These are phyloP conservation scores for Nannizziopsis barbatae DNA, from an alignment of 2,329 filamentous ascomycete species.

Conservation along the genomic window DNA sequence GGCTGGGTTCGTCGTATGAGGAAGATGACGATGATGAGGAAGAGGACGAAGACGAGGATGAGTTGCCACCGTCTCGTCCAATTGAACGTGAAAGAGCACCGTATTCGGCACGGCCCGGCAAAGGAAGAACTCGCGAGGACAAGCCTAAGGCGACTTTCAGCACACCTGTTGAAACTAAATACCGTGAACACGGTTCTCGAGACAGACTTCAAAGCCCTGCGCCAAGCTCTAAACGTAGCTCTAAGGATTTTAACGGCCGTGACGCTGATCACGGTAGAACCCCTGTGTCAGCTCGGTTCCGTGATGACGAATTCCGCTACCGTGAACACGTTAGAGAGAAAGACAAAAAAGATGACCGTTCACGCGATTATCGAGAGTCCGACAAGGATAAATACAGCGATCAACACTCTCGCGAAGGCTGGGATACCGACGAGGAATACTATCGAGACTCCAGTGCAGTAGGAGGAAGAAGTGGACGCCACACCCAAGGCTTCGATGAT, in stretches of 20 bases:
- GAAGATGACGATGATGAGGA: slow-evolving; percentile 27
- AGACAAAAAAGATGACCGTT: slow-evolving; percentile 21
- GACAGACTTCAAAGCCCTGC: slow-evolving; percentile 1
- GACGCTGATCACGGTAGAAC: slow-evolving; percentile 1
- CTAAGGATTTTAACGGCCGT: slow-evolving; percentile 2
- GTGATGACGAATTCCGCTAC: slow-evolving; percentile 30
- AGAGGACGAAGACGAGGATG: slow-evolving; percentile 27
- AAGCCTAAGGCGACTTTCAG: slow-evolving; percentile 1
- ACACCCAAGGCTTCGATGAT: background rate
- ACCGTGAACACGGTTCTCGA: slow-evolving; percentile 2
- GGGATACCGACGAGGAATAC: slow-evolving; percentile 27
- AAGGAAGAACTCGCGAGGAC: slow-evolving; percentile 47
- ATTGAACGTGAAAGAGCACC: slow-evolving; percentile 57
- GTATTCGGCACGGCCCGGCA: slow-evolving; percentile 49
- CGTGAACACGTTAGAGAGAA: slow-evolving; percentile 1
- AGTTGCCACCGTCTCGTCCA: slow-evolving; percentile 36
- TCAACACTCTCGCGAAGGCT: slow-evolving; percentile 21
- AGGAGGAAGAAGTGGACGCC: slow-evolving; percentile 13
- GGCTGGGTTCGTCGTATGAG: slow-evolving; percentile 19
- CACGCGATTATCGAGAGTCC: slow-evolving; percentile 18
- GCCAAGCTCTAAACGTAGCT: background rate
- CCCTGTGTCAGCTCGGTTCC: slow-evolving; percentile 48
- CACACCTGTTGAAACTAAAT: slow-evolving; percentile 4
- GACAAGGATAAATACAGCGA: slow-evolving; percentile 22
- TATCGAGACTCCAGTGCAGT: slow-evolving; percentile 22